Evolutionary conservation across 2,329 filamentous ascomycete genomes (phyloP).

Genomic region (Penicillium olsonii): DNA sequence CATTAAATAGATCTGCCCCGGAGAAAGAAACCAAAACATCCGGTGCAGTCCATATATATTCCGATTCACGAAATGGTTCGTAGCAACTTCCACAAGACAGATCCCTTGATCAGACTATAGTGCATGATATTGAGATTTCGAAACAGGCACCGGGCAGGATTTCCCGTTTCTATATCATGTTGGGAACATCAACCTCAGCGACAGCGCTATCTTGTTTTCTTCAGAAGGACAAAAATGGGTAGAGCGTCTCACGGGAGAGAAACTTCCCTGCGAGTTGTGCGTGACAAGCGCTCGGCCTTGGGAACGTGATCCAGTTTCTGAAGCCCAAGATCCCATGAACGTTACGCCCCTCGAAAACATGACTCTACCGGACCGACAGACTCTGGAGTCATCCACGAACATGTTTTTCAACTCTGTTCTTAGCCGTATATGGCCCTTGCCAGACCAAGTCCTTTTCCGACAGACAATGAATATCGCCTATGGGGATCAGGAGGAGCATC

Average conservation of each 20-base stretch:
- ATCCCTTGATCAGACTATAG: background rate
- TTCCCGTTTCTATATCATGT: background rate
- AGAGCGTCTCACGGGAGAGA: constrained; percentile 2
- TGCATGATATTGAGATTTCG: background rate
- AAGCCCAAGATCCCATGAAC: background rate
- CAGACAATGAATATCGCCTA: constrained; percentile 5
- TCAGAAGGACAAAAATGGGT: constrained; percentile 4
- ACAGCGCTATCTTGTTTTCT: constrained; percentile 1
- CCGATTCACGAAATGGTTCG: background rate
- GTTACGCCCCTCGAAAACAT: background rate
- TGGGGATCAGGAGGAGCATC: background rate
- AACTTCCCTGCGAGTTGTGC: constrained; percentile 1
- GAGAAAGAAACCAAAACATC: background rate
- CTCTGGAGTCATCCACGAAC: background rate
- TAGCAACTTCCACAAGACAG: background rate
- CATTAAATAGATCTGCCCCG: background rate
- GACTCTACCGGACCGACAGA: background rate
- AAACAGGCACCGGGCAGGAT: background rate
- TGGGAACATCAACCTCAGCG: background rate
- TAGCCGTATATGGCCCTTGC: constrained; percentile 3
- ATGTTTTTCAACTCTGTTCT: constrained; percentile 2
- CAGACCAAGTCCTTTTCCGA: constrained; percentile 2
- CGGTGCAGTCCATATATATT: background rate
- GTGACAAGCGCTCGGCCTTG: background rate
- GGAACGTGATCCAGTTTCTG: constrained; percentile 3